Evolutionary conservation across 768 basidiomycete species (phyloP), one percentile per base, ranked within the genome.

Genomic region (Pulveroboletus frians): DNA sequence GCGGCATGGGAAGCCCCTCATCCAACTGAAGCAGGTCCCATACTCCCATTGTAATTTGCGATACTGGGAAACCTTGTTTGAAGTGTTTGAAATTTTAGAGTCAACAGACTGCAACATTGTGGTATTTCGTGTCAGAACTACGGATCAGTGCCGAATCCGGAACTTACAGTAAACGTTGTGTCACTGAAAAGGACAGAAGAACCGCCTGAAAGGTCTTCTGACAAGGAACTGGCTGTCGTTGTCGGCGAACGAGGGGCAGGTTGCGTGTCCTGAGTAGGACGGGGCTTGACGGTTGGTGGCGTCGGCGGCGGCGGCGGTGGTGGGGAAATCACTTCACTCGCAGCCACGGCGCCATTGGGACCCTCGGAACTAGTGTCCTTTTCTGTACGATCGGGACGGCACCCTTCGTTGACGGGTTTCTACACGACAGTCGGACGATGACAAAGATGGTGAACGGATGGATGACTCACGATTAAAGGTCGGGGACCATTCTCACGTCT

Each of bases 141-240:
- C 13, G 11, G 8, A 13, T 14, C 3, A 9, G 13, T 1, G 6
- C 2, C 0, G n/a, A 8, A 39, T 18, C 6, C 15, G 4, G 9
- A 14, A 37, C 57, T 23, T 49, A 63, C 62, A 9, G 57, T 63
- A 37, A 49, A 54, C 2, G 63, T 50, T 2, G 62, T 63, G 30
- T 59, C 55, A 9, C 60, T 58, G 8, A 31, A 38, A 3, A 10
- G 23, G 9, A 42, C 30, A 2, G 46, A 61, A 6, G 59, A 62
- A 0, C 29, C 27, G 0, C 54, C 50, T 3, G 52, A 65, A 3
- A 39, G 5, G 6, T 55, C 63, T 42, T 60, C 62, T 5, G 62
- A 62, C 11, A 51, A 6, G 3, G 57, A 57, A 36, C 51, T 57
- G 0, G 14, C 15, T 0, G 53, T 32, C 1, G 39, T 21, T 37